Percentiles rank a stretch among this genome's conserved stretches.
phyloP scores from a whole-genome alignment of 1,139 yeast genomes.

The Meyerozyma elateridarum region DNA sequence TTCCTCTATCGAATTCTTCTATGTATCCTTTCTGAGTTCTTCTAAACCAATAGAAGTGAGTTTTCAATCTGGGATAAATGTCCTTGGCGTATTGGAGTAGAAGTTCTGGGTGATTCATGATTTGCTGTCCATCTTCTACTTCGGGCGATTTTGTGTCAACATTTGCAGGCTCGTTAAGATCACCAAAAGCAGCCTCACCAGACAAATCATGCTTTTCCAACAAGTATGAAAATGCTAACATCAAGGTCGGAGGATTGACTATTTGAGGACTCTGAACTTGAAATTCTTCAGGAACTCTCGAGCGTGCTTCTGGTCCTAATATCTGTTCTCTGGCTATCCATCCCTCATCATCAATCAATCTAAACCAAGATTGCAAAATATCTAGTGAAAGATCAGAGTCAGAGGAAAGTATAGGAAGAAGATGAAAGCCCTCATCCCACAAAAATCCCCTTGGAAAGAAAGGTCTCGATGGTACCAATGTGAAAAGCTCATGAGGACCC shows the following conservation, averaged over 20 bases:
- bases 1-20: constrained; percentile 66
- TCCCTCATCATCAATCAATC: constrained; percentile 80
- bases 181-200: constrained; percentile 18
- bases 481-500: constrained; percentile 69
- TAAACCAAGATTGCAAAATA: constrained; percentile 83
- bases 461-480: constrained; percentile 88
- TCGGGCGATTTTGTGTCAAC: constrained; percentile 14
- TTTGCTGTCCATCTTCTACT: constrained; percentile 38
- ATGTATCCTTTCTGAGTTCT: constrained; percentile 72
- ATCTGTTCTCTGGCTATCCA: constrained; percentile 98
- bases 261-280: constrained; percentile 82
- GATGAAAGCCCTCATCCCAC: constrained; percentile 98
- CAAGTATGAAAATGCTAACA: constrained; percentile 71
- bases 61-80: constrained; percentile 71
- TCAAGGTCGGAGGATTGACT: constrained; percentile 94
- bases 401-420: constrained; percentile 74
- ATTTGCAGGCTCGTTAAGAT: constrained; percentile 20
- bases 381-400: constrained; percentile 84
- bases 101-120: constrained; percentile 58
- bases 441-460: constrained; percentile 95
- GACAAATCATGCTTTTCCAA: constrained; percentile 37
- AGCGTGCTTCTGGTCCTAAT: constrained; percentile 85
- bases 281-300: constrained; percentile 84
- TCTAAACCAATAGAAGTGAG: constrained; percentile 84
- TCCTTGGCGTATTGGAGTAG: constrained; percentile 55